A percentile compares a stretch with the other conserved stretches of the same genome.
These are phyloP conservation scores for Garcileccinum viscosum DNA, from an alignment of 1,284 basidiomycete species.

Conservation along the genomic window DNA sequence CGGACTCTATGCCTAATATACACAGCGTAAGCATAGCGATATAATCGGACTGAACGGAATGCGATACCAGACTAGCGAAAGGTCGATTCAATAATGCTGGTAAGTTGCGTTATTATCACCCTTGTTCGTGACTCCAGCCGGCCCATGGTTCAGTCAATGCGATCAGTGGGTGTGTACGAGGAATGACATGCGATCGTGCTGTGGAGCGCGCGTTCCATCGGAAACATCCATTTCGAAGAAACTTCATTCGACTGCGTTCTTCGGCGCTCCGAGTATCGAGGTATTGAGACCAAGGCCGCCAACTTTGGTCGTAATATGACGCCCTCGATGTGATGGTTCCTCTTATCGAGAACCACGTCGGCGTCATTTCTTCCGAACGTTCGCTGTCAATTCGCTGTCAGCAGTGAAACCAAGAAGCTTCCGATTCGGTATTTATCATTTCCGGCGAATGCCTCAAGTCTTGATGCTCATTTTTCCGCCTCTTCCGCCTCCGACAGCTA, in stretches of 20 bases:
- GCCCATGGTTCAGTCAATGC: neutral
- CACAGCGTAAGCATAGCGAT: neutral
- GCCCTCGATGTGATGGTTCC: neutral
- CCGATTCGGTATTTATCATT: constrained; percentile 15
- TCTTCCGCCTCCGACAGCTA: neutral
- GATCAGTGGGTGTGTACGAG: neutral
- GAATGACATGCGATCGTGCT: too few species aligned
- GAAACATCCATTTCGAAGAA: neutral
- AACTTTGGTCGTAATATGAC: constrained; percentile 1
- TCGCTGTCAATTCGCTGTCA: neutral
- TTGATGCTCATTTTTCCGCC: neutral
- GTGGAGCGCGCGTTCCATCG: neutral
- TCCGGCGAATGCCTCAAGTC: constrained; percentile 7
- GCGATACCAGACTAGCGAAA: neutral
- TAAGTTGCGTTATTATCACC: neutral
- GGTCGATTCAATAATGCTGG: neutral
- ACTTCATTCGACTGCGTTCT: neutral
- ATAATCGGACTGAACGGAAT: neutral
- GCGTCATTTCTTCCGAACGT: constrained; percentile 14
- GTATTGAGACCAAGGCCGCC: neutral
- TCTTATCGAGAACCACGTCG: constrained; percentile 9
- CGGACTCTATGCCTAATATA: neutral
- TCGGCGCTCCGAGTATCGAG: neutral
- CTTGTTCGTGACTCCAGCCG: neutral
- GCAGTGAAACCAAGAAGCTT: constrained; percentile 6